Evolutionary conservation across 2,329 filamentous ascomycete species (phyloP), one percentile per base, ranked within the genome.

Genomic region (Volutella citrinella): DNA sequence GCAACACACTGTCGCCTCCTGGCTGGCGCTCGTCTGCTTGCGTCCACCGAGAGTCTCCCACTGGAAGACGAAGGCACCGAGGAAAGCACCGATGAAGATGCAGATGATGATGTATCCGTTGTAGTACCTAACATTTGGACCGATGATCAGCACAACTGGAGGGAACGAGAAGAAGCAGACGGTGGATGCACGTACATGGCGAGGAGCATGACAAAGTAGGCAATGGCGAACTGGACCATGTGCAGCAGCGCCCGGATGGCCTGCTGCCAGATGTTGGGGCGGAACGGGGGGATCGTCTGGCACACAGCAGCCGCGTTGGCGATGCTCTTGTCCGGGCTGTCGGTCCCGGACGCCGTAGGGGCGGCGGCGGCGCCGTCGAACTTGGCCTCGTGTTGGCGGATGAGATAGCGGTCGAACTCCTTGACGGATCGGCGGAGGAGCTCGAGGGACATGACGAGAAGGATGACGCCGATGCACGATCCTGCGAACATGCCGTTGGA

Each of bases 91-190:
- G 35, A 91, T 74, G 43, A 91, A 77, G 57, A 93, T 87, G 48
- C 80, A 87, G 39, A 91, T 82, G 57, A 93, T 86, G 43, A 93
- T 73, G 60, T 87, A 93, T 9, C 81, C 78, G 48, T 78, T 79
- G 62, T 73, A 80, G 56, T 78, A 78, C n/a, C n/a, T n/a, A n/a
- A n/a, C n/a, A n/a, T n/a, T n/a, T 72, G 78, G 77, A 43, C 71
- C 72, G n/a, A 65, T n/a, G 61, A 43, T 54, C 63, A 36, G 4
- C 14, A 29, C 13, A 21, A 3, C 8, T 36, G 41, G 22, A 46
- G 38, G 17, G 10, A 8, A 23, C 7, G 26, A 17, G 7, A 18
- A 9, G 15, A 18, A n/a, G n/a, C n/a, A n/a, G n/a, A n/a, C n/a
- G n/a, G n/a, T n/a, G n/a, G n/a, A n/a, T n/a, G n/a, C n/a, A n/a